Percentiles rank a stretch among this genome's conserved stretches.
Conservation (phyloP, 2,329 filamentous ascomycete species). For the Pseudogymnoascus sp. region DNA sequence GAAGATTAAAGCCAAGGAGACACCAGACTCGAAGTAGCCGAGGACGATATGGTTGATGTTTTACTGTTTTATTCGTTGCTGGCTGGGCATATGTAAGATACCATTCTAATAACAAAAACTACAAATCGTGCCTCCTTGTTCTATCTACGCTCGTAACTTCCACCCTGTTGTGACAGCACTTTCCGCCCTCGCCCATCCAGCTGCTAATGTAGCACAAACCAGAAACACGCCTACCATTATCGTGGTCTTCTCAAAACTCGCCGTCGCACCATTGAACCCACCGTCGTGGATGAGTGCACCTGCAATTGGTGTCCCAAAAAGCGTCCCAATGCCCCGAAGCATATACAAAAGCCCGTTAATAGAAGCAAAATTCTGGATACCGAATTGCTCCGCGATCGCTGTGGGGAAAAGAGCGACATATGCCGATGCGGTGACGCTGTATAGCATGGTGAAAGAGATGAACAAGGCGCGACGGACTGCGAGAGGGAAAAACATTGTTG, state of each 20-base stretch:
- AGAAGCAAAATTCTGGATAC: slow-evolving; percentile 19
- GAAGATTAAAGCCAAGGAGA: background rate
- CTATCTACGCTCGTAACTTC: slow-evolving; percentile 3
- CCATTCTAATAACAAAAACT: background rate
- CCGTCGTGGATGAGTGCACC: slow-evolving; percentile 31
- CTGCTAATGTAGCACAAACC: slow-evolving; percentile 4
- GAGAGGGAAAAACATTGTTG: slow-evolving; percentile 8
- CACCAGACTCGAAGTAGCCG: background rate
- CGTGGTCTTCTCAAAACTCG: slow-evolving; percentile 2
- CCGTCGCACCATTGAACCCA: slow-evolving; percentile 37
- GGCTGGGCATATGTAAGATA: background rate
- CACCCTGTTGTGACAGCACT: slow-evolving; percentile 1
- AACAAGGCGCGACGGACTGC: slow-evolving; percentile 21
- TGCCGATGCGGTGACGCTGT: slow-evolving; percentile 33
- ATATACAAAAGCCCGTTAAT: slow-evolving; percentile 23
- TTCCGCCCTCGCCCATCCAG: slow-evolving; percentile 9
- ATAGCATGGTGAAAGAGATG: slow-evolving; percentile 29
- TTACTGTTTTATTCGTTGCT: too few species aligned
- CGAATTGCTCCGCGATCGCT: slow-evolving; percentile 20
- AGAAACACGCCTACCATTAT: slow-evolving; percentile 10
- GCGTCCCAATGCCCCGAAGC: slow-evolving; percentile 20
- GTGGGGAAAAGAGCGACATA: slow-evolving; percentile 36
- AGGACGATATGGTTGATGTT: background rate
- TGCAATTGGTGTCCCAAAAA: slow-evolving; percentile 20
- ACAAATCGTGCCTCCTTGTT: background rate